phyloP scores from a whole-genome alignment of 2,329 filamentous ascomycete species.

The Rosellinia necatrix region DNA sequence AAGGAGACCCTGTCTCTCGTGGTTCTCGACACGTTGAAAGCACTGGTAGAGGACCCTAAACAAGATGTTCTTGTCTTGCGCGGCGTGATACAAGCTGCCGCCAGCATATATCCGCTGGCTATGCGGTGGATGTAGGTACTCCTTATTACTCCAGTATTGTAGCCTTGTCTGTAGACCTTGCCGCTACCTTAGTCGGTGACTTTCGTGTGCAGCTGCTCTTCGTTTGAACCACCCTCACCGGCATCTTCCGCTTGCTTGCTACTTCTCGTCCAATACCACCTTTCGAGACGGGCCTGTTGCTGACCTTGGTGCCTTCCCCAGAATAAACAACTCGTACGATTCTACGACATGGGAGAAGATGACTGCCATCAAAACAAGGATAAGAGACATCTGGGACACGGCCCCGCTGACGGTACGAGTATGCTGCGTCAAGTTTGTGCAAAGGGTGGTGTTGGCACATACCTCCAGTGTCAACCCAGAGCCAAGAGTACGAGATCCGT shows the following conservation, averaged over 20 bases:
- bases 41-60: conserved; percentile 70
- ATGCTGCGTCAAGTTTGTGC: conserved; percentile 97
- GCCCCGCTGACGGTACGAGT: conserved; percentile 78
- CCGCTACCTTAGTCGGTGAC: conserved; percentile 29
- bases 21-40: conserved; percentile 77
- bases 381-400: conserved; percentile 85
- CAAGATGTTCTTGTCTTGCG: conserved; percentile 83
- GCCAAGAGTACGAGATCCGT: conserved; percentile 67
- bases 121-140: conserved; percentile 90
- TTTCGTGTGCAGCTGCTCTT: conserved; percentile 27
- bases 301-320: conserved; percentile 50
- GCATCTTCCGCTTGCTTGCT: conserved; percentile 7
- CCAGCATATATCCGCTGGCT: conserved; percentile 90
- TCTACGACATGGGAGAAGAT: conserved; percentile 84
- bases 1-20: conserved; percentile 81
- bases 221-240: conserved; percentile 16
- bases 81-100: conserved; percentile 83
- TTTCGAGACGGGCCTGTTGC: conserved; percentile 20
- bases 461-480: conserved; percentile 82
- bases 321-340: conserved; percentile 86
- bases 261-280: conserved; percentile 4
- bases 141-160: conserved; percentile 33
- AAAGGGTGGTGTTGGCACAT: conserved; percentile 90
- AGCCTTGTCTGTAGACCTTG: conserved; percentile 37
- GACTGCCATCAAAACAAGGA: conserved; percentile 84